A percentile compares a stretch with the other conserved stretches of the same genome.
Evolutionary conservation across 1,284 basidiomycete species (phyloP).

Genomic region (Pascua sp.): DNA sequence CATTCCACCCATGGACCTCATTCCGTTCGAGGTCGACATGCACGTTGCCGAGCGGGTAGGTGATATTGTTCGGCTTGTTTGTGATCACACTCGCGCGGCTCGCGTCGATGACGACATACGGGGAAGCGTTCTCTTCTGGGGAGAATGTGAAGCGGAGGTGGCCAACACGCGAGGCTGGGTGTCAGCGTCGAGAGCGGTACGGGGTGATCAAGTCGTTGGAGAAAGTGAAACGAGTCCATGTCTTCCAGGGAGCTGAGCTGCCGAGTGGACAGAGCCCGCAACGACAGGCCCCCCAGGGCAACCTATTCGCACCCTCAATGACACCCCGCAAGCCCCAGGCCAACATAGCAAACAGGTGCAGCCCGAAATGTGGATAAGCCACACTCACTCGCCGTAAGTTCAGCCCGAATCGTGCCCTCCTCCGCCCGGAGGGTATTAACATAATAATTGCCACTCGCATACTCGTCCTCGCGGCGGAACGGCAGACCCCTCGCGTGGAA

Average conservation of each 20-base stretch:
- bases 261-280: too few species aligned
- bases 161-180: conserved; percentile 67
- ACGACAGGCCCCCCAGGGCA: too few species aligned
- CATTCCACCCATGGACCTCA: conserved; percentile 67
- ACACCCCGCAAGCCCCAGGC: too few species aligned
- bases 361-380: too few species aligned
- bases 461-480: conserved; percentile 61
- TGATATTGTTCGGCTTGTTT: conserved; percentile 55
- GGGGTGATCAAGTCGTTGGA: too few species aligned
- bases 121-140: conserved; percentile 44
- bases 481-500: conserved; percentile 63
- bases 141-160: conserved; percentile 71
- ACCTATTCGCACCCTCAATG: too few species aligned
- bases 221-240: too few species aligned
- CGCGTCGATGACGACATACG: conserved; percentile 68
- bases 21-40: conserved; percentile 52
- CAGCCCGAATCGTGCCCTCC: conserved; percentile 57
- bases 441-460: conserved; percentile 66
- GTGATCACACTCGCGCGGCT: conserved; percentile 63
- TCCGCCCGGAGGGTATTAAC: conserved; percentile 59
- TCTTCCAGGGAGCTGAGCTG: too few species aligned
- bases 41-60: conserved; percentile 61
- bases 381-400: conserved; percentile 66
- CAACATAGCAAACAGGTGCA: too few species aligned
- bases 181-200: neutral